phyloP scores from a whole-genome alignment of 2,329 filamentous ascomycete genomes.

The Incumbomyces delicatus region DNA sequence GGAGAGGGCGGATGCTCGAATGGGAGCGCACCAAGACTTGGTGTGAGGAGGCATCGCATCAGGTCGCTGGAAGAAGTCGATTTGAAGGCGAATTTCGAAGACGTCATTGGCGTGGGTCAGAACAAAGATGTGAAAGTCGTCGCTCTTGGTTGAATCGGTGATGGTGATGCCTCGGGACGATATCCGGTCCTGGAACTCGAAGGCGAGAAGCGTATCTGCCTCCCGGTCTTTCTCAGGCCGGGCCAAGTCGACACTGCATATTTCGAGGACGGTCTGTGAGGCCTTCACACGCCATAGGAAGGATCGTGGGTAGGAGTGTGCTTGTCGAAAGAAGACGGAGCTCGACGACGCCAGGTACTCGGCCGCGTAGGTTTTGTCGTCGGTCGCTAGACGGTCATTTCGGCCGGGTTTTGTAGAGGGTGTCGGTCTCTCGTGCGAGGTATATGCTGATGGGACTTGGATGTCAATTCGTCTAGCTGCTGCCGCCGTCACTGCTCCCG shows the following conservation, averaged over 20 bases:
- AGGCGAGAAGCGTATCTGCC: constrained; percentile 63
- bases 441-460: constrained; percentile 16
- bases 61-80: constrained; percentile 66
- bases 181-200: constrained; percentile 66
- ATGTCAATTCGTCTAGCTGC: constrained; percentile 6
- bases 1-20: constrained; percentile 59
- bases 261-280: constrained; percentile 66
- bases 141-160: constrained; percentile 66
- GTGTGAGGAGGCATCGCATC: constrained; percentile 58
- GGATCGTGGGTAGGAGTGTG: constrained; percentile 65
- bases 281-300: constrained; percentile 89
- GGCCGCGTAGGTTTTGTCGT: constrained; percentile 60
- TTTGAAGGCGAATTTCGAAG: constrained; percentile 72
- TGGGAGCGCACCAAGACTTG: constrained; percentile 62
- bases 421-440: constrained; percentile 15
- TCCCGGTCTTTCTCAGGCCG: constrained; percentile 57
- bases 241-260: constrained; percentile 73
- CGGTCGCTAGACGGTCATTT: constrained; percentile 6
- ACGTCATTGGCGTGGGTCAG: constrained; percentile 70
- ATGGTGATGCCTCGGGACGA: constrained; percentile 71
- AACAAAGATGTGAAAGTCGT: constrained; percentile 68
- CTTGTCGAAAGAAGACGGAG: constrained; percentile 73
- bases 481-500: constrained; percentile 13
- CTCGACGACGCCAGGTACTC: constrained; percentile 67
- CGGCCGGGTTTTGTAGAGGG: constrained; percentile 8